Evolutionary conservation across 148 eudicot genomes (phyloP), one percentile per base, ranked within the genome.

Genomic region (Pharnaceum exiguum): DNA sequence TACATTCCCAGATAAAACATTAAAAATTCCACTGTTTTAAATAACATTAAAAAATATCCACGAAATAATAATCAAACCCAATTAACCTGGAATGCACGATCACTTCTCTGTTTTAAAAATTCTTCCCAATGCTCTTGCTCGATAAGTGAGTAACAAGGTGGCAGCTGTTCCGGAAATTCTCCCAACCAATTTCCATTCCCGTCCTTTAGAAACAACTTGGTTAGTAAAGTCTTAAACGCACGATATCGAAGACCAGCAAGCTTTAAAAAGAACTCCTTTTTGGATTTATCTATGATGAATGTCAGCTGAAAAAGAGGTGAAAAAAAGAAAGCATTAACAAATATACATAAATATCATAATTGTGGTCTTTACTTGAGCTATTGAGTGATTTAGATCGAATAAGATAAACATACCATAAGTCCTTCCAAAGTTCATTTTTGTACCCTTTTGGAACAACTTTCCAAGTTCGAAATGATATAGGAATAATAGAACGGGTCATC

Each of bases 191-290:
- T 55, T 21, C 46, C 59, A 17, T 55, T 43, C 46, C 37, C 37
- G 29, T 55, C 46, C 0, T 33, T 35, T 18, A 55, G 5, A 33
- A 29, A 16, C 7, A 24, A 19, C 38, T 45, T 55, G 6, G 16
- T 36, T 18, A 55, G 45, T 29, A 35, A 21, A n/a, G 46, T 21
- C 25, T 55, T 55, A 10, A 55, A 55, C 11, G 24, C 24, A 11
- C 46, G 25, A 40, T 27, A 55, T 33, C 59, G 46, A 7, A 35
- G 45, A 31, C 59, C 39, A 2, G 46, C 59, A 55, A 55, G 11
- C 5, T 32, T 18, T 21, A 55, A 12, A 33, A 55, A 28, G 24
- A 28, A 29, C 45, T 21, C 25, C 42, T 37, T 40, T 31, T 9
- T 29, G 38, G 26, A 12, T n/a, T 40, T 45, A 38, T 40, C 45